Evolutionary conservation across 2,329 filamentous ascomycete species (phyloP).

Genomic region (Cadophora gregata): DNA sequence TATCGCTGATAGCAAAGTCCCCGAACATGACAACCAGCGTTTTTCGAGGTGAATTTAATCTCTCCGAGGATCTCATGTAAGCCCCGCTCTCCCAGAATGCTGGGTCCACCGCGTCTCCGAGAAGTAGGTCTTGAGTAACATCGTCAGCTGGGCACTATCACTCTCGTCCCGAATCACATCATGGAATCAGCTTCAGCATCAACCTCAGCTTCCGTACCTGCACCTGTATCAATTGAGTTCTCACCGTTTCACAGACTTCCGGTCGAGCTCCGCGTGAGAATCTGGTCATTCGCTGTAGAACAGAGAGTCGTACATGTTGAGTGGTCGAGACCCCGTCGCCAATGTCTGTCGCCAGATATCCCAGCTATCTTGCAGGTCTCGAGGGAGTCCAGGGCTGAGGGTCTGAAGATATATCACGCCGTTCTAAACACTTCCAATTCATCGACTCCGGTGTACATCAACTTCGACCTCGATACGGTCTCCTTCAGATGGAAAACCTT

Average conservation of each 20-base stretch:
- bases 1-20: background rate
- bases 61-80: conserved; percentile 2
- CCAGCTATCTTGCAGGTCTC: conserved; percentile 17
- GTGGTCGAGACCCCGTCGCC: conserved; percentile 17
- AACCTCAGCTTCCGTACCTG: background rate
- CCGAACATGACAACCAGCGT: background rate
- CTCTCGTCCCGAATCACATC: background rate
- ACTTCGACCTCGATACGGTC: conserved; percentile 23
- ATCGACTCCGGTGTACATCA: conserved; percentile 12
- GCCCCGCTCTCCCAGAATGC: background rate
- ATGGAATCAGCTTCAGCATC: conserved; percentile 5
- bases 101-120: conserved; percentile 13
- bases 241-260: conserved; percentile 12
- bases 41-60: background rate
- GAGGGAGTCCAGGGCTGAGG: conserved; percentile 13
- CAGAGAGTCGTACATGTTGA: conserved; percentile 18
- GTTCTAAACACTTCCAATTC: conserved; percentile 12
- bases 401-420: conserved; percentile 16
- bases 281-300: conserved; percentile 16
- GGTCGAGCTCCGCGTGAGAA: conserved; percentile 20
- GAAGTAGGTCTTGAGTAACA: background rate
- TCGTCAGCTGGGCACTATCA: background rate
- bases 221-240: conserved; percentile 2
- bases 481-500: conserved; percentile 19
- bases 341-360: conserved; percentile 11